These are phyloP conservation scores for Mycosarcoma mackinlayi DNA, from an alignment of 1,284 basidiomycete species.

Conservation along the genomic window DNA sequence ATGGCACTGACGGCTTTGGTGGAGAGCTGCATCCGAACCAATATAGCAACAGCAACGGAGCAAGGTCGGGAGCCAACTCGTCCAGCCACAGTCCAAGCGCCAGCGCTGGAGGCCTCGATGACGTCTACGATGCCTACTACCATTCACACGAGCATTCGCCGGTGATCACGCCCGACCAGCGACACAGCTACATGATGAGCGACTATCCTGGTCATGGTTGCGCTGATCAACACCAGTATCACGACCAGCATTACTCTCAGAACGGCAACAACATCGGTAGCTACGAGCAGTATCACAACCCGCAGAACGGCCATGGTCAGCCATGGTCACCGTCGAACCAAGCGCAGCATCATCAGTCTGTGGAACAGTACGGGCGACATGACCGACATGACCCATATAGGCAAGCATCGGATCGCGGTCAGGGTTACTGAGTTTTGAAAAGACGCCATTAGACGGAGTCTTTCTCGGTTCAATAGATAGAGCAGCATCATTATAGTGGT, in stretches of 20 bases:
- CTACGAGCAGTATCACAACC: conserved; percentile 5
- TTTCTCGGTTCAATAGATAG: neutral
- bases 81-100: conserved; percentile 19
- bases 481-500: neutral
- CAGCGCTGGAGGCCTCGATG: conserved; percentile 31
- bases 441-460: too few species aligned
- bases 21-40: conserved; percentile 30
- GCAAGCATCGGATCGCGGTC: neutral
- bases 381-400: conserved; percentile 14
- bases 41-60: conserved; percentile 29
- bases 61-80: conserved; percentile 22
- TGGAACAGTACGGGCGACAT: conserved; percentile 12
- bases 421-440: conserved; percentile 10
- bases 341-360: neutral
- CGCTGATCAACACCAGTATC: conserved; percentile 12
- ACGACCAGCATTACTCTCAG: too few species aligned
- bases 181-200: conserved; percentile 50
- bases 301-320: conserved; percentile 12
- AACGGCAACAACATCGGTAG: conserved; percentile 1
- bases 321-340: conserved; percentile 14
- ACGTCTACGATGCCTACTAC: conserved; percentile 50
- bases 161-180: conserved; percentile 25
- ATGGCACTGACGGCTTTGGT: conserved; percentile 44
- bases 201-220: too few species aligned
- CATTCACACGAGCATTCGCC: conserved; percentile 32